Conservation (phyloP, 2,329 filamentous ascomycete genomes). For the Calonectria hongkongensis region DNA sequence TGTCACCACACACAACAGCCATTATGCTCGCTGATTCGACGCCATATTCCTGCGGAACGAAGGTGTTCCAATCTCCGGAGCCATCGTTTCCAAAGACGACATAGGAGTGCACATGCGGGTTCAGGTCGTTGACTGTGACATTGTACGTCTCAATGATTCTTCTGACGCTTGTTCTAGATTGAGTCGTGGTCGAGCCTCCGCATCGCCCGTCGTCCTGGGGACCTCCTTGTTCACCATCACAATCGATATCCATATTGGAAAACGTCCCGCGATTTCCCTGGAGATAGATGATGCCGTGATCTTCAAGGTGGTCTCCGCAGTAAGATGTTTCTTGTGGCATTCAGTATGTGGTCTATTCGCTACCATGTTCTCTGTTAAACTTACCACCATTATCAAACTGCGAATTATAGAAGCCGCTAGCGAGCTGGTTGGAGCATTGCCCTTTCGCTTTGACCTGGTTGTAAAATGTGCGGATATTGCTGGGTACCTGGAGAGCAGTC, state of each 20-base stretch:
- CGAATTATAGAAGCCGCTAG: conserved; percentile 40
- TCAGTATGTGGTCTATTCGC: background rate
- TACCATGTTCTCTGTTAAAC: background rate
- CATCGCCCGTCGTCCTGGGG: conserved; percentile 61
- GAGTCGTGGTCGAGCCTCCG: conserved; percentile 29
- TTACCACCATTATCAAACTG: conserved; percentile 39
- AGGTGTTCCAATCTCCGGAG: conserved; percentile 58
- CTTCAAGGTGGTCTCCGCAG: conserved; percentile 63
- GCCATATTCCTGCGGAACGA: conserved; percentile 63
- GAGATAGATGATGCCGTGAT: conserved; percentile 66
- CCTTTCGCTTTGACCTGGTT: conserved; percentile 39
- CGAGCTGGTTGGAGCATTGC: conserved; percentile 38
- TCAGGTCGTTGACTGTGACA: conserved; percentile 64
- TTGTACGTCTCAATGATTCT: conserved; percentile 60
- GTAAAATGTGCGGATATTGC: conserved; percentile 39
- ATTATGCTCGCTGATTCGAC: conserved; percentile 72
- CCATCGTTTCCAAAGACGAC: conserved; percentile 73
- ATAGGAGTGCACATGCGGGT: conserved; percentile 71
- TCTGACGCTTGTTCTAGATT: conserved; percentile 65
- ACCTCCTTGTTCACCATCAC: conserved; percentile 68
- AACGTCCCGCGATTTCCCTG: conserved; percentile 64
- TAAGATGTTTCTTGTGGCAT: conserved; percentile 53
- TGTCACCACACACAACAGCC: conserved; percentile 71
- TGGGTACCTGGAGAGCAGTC: conserved; percentile 34
- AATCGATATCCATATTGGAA: conserved; percentile 76